A percentile compares a stretch with the other conserved stretches of the same genome.
These are phyloP conservation scores for Potentilla sterilis DNA, from an alignment of 306 rosid species.

Conservation along the genomic window DNA sequence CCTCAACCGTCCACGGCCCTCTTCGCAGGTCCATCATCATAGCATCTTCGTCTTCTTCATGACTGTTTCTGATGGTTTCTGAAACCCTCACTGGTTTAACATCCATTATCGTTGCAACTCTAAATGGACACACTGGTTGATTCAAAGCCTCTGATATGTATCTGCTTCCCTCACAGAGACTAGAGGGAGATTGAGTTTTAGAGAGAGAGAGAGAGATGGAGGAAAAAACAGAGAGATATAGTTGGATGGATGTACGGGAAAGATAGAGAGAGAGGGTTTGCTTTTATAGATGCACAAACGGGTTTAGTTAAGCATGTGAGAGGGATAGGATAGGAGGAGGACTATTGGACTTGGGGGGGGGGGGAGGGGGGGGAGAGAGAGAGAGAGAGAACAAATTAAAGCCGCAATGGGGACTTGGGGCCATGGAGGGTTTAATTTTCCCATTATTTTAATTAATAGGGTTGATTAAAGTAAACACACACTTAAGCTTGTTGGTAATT, in stretches of 20 bases:
- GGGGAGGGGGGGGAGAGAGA: constrained; percentile 8
- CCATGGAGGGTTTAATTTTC: not conserved
- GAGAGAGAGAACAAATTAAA: constrained; percentile 22
- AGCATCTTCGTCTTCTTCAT: constrained; percentile 28
- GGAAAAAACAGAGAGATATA: constrained; percentile 16
- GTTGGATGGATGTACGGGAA: constrained; percentile 34
- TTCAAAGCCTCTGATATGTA: constrained; percentile 21
- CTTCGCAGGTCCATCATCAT: constrained; percentile 55
- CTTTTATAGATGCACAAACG: constrained; percentile 52
- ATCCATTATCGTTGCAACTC: constrained; percentile 41
- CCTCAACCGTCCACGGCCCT: constrained; percentile 97
- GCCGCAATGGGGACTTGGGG: constrained; percentile 40
- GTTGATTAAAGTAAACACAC: constrained; percentile 10
- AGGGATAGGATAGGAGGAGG: constrained; percentile 1
- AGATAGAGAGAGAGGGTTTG: constrained; percentile 42
- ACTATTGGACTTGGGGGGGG: constrained; percentile 12
- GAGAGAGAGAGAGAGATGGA: constrained; percentile 23
- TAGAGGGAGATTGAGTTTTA: constrained; percentile 1
- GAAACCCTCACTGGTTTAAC: constrained; percentile 35
- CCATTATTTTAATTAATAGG: constrained; percentile 3
- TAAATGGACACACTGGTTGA: constrained; percentile 23
- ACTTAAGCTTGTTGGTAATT: constrained; percentile 34
- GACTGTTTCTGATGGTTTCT: not conserved
- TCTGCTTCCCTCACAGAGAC: not conserved
- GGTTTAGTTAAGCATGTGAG: constrained; percentile 14